Evolutionary conservation across 331 rosid species (phyloP), one percentile per base, ranked within the genome.

Genomic region (Saraca asoca): DNA sequence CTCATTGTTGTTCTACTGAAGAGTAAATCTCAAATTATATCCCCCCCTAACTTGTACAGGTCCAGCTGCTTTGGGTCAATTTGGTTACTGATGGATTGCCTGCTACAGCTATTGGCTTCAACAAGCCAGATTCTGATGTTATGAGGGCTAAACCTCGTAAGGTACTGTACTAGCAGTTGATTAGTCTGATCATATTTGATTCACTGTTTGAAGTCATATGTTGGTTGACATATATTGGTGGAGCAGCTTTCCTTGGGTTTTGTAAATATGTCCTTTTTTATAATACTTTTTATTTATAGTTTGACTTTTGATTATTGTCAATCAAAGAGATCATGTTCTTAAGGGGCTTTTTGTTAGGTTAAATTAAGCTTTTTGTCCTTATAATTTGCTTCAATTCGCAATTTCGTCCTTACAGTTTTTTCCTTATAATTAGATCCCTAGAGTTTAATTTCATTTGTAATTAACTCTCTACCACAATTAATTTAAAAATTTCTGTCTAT

Each of bases 21-120:
- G 54, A 63, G 15, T 45, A 8, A 50, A 35, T 76, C 69, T 18
- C 31, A n/a, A 51, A n/a, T 43, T 42, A 5, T 2, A 1, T 18
- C 24, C 73, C 8, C 8, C 46, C 13, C 20, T 71, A 74, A 49
- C 55, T 34, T 70, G 50, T 71, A 58, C 85, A 93, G 98, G 98
- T 93, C 66, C 97, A 93, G 81, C 83, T 93, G 79, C 97, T 93
- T 31, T 93, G 98, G 98, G 98, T 93, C 69, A 93, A 93, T 76
- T 79, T 93, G 85, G 98, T 93, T 34, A 93, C 98, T 75, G 98
- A 93, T 39, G 98, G 98, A 51, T 81, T 93, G 72, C 98, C 98
- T 78, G 98, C 98, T 58, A 93, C 98, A 49, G 98, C 98, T 58
- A 93, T 93, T 71, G 98, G 98, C 64, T 93, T 93, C 70, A 93